Base-by-base conservation (phyloP, 176 grass and related monocot species). In the Triticum turgidum region DNA sequence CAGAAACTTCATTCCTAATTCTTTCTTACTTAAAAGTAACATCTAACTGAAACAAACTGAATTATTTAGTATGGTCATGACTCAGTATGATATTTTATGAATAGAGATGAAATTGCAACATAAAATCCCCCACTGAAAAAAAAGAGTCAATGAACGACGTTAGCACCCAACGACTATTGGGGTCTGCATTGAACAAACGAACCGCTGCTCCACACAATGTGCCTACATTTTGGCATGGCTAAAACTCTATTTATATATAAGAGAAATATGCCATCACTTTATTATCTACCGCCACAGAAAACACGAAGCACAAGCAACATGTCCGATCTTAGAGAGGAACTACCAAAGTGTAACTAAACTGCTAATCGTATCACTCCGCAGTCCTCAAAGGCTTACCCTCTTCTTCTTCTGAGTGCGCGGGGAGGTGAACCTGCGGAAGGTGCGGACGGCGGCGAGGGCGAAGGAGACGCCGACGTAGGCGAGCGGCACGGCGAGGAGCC, bases 401-500 rank as follows among this genome's bases (percentile, higher is more conserved):
- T 86, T 87, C 89, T 91, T 99, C 88, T 93, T 95, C 83, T 91
- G 89, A 47, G 92, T 90, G 65, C 84, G 93, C 4, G 97, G 89
- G 61, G 97, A 99, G 69, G 94, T 99, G 89, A 94, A 96, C 80
- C 71, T 93, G 70, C 45, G 88, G 45, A 94, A 77, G 15, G 92
- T 91, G 67, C 90, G 93, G 62, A 87, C 97, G 12, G 91, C 86
- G 49, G 92, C 89, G 14, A 94, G 75, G 20, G 91, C 92, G 78
- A 99, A 91, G 20, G 97, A 89, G 30, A 96, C 64, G 21, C 97
- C 89, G 1, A 93, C 85, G 61, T 91, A 99, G 24, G 97, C 89
- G 33, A 99, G 77, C 4, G 92, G 97, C 41, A 93, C 90, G 15
- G 90, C 94, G 8, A 99, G 85, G 22, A 99, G 89, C 92, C 94